Conservation (phyloP, 352 stramenopile genomes). For the Globisporangium echinulatum region DNA sequence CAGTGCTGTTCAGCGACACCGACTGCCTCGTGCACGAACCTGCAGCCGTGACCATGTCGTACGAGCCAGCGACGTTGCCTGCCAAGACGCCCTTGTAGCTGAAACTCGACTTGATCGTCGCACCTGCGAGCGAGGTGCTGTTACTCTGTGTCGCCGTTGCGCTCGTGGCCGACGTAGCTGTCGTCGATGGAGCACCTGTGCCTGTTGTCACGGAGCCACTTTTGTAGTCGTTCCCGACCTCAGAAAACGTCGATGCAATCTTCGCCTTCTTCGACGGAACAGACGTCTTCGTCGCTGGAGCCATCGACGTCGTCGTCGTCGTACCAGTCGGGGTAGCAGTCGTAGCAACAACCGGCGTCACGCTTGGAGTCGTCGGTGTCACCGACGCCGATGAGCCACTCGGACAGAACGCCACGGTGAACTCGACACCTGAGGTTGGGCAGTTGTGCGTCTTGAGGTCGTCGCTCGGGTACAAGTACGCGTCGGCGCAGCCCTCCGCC, state of each 20-base stretch:
- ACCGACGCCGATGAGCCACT: conserved; percentile 14
- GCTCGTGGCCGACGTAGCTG: background rate
- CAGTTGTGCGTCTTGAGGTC: conserved; percentile 48
- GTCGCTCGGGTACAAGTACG: conserved; percentile 48
- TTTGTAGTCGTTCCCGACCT: conserved; percentile 15
- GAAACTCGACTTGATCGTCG: conserved; percentile 44
- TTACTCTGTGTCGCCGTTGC: background rate
- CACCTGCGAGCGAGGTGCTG: conserved; percentile 25
- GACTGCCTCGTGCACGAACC: conserved; percentile 25
- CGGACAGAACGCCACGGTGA: conserved; percentile 43
- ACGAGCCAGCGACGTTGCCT: conserved; percentile 31
- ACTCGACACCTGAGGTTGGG: conserved; percentile 20
- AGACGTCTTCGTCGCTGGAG: conserved; percentile 5
- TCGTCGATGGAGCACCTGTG: background rate
- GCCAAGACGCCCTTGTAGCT: conserved; percentile 32
- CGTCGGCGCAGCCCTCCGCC: conserved; percentile 30
- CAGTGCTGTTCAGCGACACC: conserved; percentile 25
- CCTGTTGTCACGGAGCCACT: conserved; percentile 9
- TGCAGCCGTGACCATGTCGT: conserved; percentile 35
- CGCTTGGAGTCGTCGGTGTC: background rate
- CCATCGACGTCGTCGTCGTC: background rate
- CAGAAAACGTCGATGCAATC: conserved; percentile 8
- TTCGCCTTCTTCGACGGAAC: conserved; percentile 3
- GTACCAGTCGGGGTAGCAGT: background rate
- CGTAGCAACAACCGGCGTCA: background rate